These are phyloP conservation scores for Trichosanthes cucumerina DNA, from an alignment of 306 rosid species.

Conservation along the genomic window DNA sequence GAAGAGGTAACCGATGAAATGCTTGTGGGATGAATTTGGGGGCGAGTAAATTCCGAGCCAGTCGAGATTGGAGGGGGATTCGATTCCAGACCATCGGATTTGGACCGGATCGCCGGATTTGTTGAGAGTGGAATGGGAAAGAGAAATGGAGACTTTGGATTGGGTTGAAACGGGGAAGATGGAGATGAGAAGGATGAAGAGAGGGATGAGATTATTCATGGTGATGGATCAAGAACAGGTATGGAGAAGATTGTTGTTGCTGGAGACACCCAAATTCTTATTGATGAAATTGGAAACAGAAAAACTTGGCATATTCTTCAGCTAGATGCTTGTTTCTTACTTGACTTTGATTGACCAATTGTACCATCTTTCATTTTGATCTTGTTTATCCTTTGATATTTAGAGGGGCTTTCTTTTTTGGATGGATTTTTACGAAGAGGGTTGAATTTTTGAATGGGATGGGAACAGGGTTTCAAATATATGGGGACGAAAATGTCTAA, in stretches of 20 bases:
- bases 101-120: slow-evolving; percentile 46
- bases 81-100: slow-evolving; percentile 58
- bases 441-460: too few species aligned
- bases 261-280: neutral
- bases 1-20: slow-evolving; percentile 70
- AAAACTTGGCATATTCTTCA: neutral
- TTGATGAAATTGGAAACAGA: neutral
- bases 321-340: neutral
- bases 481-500: too few species aligned
- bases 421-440: too few species aligned
- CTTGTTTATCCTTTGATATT: too few species aligned
- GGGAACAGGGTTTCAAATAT: too few species aligned
- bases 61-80: slow-evolving; percentile 57
- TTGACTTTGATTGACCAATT: neutral
- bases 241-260: neutral
- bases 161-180: slow-evolving; percentile 13
- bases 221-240: neutral
- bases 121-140: slow-evolving; percentile 31
- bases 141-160: slow-evolving; percentile 30
- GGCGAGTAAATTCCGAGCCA: slow-evolving; percentile 84
- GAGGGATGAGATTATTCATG: slow-evolving; percentile 1
- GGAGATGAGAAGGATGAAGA: neutral
- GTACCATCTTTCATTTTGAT: neutral
- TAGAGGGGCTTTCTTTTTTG: too few species aligned
- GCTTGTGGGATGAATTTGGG: slow-evolving; percentile 36